Base-by-base conservation (phyloP, 140 eudicot species). In the Ambrosia hybrid region DNA sequence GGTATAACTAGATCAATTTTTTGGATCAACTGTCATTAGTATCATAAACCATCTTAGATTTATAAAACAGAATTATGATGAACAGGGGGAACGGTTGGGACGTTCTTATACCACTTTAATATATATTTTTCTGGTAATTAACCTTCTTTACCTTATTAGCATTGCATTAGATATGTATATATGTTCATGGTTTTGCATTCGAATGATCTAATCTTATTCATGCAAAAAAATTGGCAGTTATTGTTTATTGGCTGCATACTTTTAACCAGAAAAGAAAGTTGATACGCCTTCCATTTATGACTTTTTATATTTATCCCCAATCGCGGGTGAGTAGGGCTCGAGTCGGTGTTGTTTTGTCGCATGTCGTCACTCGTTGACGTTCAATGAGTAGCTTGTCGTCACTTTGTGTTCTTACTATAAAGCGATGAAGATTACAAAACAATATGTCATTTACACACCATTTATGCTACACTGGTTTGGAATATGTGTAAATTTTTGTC, bases 311-410 rank as follows among this genome's bases (percentile, higher is more conserved):
- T 13, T 4, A 48, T 62, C 33, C 30, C 68, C 68, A 62, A 37
- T 36, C 21, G 2, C 38, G 52, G 16, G 51, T 51, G 52, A 37
- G 65, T 36, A 73, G 13, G 78, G 17, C 33, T 37, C 60, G 5
- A 21, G 14, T 61, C 26, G 15, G 64, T 38, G 30, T 17, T 39
- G 56, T 51, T 64, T 45, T 51, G 65, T 51, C 78, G 11, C 63
- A 5, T 73, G 65, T 36, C 34, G 45, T 73, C 72, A 73, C 72
- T 38, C 72, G 11, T 73, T 73, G 16, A 73, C 17, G 68, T 41
- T 21, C 57, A 41, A 16, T 59, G 60, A 60, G 36, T 60, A 73
- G 59, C 21, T 51, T 74, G 68, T 73, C 76, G 68, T 43, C 51
- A 57, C 67, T 11, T 1, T 43, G 48, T 43, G 48, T 6, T 43